Conservation (phyloP, 768 basidiomycete species). For the Megacollybia marginata region DNA sequence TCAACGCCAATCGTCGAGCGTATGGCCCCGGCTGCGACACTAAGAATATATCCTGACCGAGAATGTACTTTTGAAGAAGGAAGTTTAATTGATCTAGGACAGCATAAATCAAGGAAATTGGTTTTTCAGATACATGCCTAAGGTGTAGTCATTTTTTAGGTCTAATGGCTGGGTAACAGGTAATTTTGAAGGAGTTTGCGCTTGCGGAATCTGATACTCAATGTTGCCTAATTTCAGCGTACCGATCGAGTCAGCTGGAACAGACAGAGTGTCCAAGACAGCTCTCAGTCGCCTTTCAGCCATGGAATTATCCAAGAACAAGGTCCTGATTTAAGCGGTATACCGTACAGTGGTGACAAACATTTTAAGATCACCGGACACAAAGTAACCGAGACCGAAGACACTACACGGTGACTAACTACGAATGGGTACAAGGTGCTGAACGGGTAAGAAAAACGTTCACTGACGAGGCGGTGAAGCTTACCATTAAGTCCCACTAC, state of each 20-base stretch:
- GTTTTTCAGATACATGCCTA: conserved; percentile 6
- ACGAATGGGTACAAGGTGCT: background rate
- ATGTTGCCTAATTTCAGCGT: conserved; percentile 52
- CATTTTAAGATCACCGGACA: no score
- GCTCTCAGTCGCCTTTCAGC: background rate
- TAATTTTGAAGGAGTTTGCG: conserved; percentile 41
- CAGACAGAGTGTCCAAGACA: background rate
- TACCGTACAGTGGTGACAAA: no score
- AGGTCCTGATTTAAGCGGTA: no score
- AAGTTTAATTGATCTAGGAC: conserved; percentile 54
- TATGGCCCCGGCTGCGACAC: conserved; percentile 64
- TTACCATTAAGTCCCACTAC: conserved; percentile 18
- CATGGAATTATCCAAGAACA: background rate
- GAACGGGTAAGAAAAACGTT: background rate
- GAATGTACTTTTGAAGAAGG: conserved; percentile 59
- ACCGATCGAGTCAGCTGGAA: conserved; percentile 30
- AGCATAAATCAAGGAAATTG: conserved; percentile 30
- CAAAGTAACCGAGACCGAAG: no score
- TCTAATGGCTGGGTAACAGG: conserved; percentile 24
- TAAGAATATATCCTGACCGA: conserved; percentile 62
- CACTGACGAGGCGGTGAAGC: no score
- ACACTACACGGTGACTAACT: no score
- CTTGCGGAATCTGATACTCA: conserved; percentile 43
- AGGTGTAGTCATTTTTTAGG: background rate
- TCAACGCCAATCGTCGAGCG: conserved; percentile 52